These are phyloP conservation scores for Orbilia brochopaga DNA, from an alignment of 2,329 filamentous ascomycete genomes.

Conservation along the genomic window DNA sequence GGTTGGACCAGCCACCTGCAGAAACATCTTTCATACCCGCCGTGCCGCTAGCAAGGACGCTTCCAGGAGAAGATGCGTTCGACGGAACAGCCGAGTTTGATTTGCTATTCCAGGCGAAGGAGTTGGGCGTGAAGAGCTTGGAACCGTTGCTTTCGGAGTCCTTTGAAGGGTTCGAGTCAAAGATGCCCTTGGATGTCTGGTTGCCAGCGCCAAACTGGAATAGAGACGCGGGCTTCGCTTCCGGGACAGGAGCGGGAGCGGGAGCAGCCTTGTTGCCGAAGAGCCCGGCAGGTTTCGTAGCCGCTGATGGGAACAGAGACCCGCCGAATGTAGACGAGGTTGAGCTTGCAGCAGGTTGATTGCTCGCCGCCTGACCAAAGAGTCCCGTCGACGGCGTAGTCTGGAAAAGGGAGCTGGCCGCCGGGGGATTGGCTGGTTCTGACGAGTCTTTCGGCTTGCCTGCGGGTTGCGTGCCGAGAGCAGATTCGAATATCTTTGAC, in stretches of 20 bases:
- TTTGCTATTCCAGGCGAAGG: conserved; percentile 40
- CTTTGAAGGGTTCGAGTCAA: conserved; percentile 18
- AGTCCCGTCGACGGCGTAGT: conserved; percentile 19
- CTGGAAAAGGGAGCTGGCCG: conserved; percentile 20
- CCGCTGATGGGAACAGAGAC: conserved; percentile 13
- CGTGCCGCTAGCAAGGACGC: conserved; percentile 34
- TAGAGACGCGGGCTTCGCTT: conserved; percentile 9
- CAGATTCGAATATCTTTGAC: conserved; percentile 40
- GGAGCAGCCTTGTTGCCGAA: conserved; percentile 16
- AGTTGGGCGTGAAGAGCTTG: conserved; percentile 18
- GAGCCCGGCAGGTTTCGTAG: conserved; percentile 20
- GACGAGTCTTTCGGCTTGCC: neutral
- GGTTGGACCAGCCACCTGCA: conserved; percentile 39
- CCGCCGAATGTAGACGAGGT: neutral
- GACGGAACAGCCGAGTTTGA: conserved; percentile 40
- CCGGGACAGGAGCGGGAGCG: neutral
- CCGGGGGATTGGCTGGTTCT: neutral
- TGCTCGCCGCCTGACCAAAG: conserved; percentile 8
- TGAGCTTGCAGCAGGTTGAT: neutral
- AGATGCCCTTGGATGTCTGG: conserved; percentile 22
- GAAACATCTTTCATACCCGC: conserved; percentile 41
- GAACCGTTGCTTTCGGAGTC: conserved; percentile 12
- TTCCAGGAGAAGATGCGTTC: conserved; percentile 44
- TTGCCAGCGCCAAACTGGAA: conserved; percentile 28
- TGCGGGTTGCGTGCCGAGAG: conserved; percentile 3